Evolutionary conservation across 1,284 basidiomycete genomes (phyloP).

Genomic region (Sanguinoderma infundibulare): DNA sequence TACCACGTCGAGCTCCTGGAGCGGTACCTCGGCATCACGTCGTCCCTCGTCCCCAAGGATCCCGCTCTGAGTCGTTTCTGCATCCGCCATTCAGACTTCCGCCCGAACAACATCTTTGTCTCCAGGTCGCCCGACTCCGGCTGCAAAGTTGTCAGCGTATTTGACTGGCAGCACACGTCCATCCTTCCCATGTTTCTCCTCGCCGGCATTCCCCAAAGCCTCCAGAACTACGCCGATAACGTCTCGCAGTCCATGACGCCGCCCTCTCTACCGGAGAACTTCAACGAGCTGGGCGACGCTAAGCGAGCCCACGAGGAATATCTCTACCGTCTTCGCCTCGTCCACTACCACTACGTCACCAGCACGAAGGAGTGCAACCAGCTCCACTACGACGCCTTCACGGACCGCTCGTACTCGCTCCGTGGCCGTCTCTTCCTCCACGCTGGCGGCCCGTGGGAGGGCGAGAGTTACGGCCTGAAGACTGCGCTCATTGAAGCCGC

Average conservation of each 20-base stretch:
- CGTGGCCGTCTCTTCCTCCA: slow-evolving; percentile 44
- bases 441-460: slow-evolving; percentile 49
- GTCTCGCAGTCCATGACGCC: slow-evolving; percentile 40
- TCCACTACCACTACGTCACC: slow-evolving; percentile 50
- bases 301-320: slow-evolving; percentile 35
- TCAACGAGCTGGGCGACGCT: slow-evolving; percentile 36
- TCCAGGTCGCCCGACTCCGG: slow-evolving; percentile 36
- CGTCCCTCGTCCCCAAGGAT: slow-evolving; percentile 43
- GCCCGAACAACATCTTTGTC: slow-evolving; percentile 43
- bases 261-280: slow-evolving; percentile 45
- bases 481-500: slow-evolving; percentile 43
- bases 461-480: slow-evolving; percentile 48
- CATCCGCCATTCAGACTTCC: slow-evolving; percentile 45
- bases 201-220: slow-evolving; percentile 43
- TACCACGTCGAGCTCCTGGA: slow-evolving; percentile 43
- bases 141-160: slow-evolving; percentile 36
- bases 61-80: slow-evolving; percentile 33
- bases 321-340: slow-evolving; percentile 45
- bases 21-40: slow-evolving; percentile 42
- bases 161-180: slow-evolving; percentile 51
- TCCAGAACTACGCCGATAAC: slow-evolving; percentile 51
- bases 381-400: slow-evolving; percentile 41
- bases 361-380: slow-evolving; percentile 47
- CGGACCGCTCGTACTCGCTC: slow-evolving; percentile 39
- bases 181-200: slow-evolving; percentile 53